Evolutionary conservation across 306 rosid genomes (phyloP).

Genomic region (Rosa rugosa): DNA sequence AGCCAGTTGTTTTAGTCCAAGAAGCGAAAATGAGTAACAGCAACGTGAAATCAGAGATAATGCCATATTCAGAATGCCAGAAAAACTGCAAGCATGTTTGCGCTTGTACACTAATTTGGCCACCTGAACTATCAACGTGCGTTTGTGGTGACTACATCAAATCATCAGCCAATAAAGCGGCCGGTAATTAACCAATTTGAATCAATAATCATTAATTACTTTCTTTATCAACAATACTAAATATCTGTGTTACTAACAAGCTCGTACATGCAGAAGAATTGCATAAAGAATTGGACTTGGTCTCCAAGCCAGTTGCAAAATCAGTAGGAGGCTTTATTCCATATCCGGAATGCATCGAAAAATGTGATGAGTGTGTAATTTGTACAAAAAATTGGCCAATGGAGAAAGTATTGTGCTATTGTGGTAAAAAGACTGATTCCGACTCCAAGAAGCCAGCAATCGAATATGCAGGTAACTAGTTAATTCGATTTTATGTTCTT

Average conservation of each 20-base stretch:
- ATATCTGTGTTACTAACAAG: neutral
- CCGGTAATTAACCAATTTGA: neutral
- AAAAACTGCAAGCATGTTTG: neutral
- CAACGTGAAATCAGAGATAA: neutral
- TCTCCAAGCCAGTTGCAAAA: neutral
- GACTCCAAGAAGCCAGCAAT: no score
- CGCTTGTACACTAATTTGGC: no score
- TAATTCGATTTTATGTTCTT: no score
- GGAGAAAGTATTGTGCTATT: neutral
- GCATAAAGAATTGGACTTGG: neutral
- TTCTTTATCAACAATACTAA: neutral
- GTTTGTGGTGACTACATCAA: no score
- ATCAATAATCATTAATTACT: neutral
- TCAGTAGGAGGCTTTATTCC: neutral
- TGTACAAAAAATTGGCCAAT: neutral
- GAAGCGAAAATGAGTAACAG: neutral
- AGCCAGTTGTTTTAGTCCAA: neutral
- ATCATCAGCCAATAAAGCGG: no score
- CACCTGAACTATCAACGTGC: no score
- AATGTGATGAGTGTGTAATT: neutral
- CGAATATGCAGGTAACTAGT: no score
- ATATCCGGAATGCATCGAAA: neutral
- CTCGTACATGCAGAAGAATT: neutral
- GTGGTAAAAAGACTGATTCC: no score
- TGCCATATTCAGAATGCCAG: neutral